Conservation (phyloP, 345 rosid species). For the Eucalyptus decipiens region DNA sequence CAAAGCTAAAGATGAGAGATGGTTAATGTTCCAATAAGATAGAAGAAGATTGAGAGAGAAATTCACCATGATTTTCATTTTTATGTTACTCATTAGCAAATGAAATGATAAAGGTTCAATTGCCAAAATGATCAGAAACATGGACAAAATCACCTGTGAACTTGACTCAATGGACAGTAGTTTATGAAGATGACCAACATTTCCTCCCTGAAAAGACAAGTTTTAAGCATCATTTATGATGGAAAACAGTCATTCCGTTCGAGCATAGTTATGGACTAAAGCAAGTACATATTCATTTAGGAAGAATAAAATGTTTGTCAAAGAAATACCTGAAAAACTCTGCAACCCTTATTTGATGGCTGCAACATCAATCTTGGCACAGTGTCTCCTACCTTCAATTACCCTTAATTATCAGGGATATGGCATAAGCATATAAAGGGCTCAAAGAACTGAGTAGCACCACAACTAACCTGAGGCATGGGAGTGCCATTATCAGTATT, state of each 20-base stretch:
- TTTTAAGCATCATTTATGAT: background rate
- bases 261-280: background rate
- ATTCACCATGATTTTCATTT: background rate
- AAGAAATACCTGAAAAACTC: conserved; percentile 57
- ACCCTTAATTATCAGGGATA: background rate
- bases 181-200: conserved; percentile 89
- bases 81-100: background rate
- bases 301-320: background rate
- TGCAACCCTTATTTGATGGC: conserved; percentile 29
- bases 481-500: conserved; percentile 97
- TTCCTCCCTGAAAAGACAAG: conserved; percentile 63
- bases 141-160: conserved; percentile 48
- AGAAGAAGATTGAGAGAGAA: background rate
- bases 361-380: conserved; percentile 25
- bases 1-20: background rate
- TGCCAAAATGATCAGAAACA: background rate
- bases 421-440: background rate
- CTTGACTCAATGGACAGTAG: conserved; percentile 92
- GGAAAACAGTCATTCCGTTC: background rate
- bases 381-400: conserved; percentile 50
- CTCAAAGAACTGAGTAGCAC: background rate
- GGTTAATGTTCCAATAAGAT: background rate
- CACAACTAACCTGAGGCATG: conserved; percentile 63
- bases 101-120: background rate
- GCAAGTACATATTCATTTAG: background rate